These are phyloP conservation scores for Candida coleopterorum DNA, from an alignment of 805 yeast species.

Conservation along the genomic window DNA sequence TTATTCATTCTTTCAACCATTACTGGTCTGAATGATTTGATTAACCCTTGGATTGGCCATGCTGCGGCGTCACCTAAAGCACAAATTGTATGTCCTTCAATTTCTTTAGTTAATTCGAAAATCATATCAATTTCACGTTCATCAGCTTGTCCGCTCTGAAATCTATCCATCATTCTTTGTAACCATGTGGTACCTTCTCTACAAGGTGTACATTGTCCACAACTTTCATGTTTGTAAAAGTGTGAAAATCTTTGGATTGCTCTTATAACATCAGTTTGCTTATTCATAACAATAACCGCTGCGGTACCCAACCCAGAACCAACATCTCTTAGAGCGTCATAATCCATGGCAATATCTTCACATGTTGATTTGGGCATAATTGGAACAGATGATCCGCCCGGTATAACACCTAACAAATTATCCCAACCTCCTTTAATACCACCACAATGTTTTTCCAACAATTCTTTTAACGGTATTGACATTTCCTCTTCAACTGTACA, in stretches of 20 bases:
- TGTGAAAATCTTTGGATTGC: conserved; percentile 83
- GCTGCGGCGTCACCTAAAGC: conserved; percentile 92
- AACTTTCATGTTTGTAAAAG: conserved; percentile 87
- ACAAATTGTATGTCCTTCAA: conserved; percentile 90
- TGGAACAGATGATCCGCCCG: conserved; percentile 90
- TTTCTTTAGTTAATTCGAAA: conserved; percentile 76
- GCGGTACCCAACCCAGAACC: conserved; percentile 92
- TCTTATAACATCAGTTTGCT: conserved; percentile 76
- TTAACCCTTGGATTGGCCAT: conserved; percentile 89
- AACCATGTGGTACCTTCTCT: conserved; percentile 92
- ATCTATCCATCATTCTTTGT: conserved; percentile 77
- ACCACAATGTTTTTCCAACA: conserved; percentile 85
- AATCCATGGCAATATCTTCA: conserved; percentile 76
- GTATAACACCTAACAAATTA: conserved; percentile 79
- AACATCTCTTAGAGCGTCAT: conserved; percentile 76
- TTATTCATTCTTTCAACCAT: conserved; percentile 71
- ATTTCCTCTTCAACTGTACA: conserved; percentile 92
- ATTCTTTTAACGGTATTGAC: conserved; percentile 81
- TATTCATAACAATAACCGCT: conserved; percentile 88
- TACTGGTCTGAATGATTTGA: conserved; percentile 78
- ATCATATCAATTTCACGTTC: conserved; percentile 81
- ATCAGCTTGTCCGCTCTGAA: conserved; percentile 73
- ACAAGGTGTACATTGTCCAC: conserved; percentile 95
- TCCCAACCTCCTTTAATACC: conserved; percentile 94
- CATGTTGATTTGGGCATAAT: conserved; percentile 65